Percentiles rank a stretch among this genome's conserved stretches.
phyloP scores from a whole-genome alignment of 1,284 basidiomycete species.

The Naganishia liquefaciens region DNA sequence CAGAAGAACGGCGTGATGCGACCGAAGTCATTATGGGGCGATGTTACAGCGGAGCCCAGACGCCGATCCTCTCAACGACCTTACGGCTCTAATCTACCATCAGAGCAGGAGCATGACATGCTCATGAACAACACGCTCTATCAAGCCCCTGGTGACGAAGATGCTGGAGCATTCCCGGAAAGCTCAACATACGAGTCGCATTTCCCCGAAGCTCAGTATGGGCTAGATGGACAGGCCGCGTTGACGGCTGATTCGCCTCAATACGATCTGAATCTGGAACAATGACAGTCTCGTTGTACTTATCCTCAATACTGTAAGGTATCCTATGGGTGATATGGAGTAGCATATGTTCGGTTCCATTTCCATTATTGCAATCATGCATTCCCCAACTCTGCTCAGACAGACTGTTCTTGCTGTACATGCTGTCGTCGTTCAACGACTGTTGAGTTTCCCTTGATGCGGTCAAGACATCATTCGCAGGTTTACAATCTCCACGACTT shows the following conservation, averaged over 20 bases:
- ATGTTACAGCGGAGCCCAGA: constrained; percentile 23
- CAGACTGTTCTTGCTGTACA: too few relatives aligned
- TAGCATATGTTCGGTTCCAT: neutral
- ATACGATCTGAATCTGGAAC: constrained; percentile 11
- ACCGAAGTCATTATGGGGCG: constrained; percentile 31
- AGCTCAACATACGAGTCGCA: constrained; percentile 8
- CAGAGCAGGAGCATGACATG: constrained; percentile 4
- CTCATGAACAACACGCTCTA: constrained; percentile 22
- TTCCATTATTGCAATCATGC: neutral
- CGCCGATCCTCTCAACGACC: constrained; percentile 28
- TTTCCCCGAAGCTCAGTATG: constrained; percentile 7
- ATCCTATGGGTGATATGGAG: too few relatives aligned
- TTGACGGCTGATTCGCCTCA: constrained; percentile 17
- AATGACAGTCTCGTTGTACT: neutral
- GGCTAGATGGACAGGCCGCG: neutral
- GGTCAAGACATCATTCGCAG: too few relatives aligned
- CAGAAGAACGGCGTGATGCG: constrained; percentile 34
- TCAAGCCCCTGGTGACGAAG: neutral
- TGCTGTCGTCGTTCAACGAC: too few relatives aligned
- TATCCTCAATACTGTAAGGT: neutral
- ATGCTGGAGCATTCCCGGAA: neutral
- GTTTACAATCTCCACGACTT: too few relatives aligned
- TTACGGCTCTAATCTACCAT: neutral
- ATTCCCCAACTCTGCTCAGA: too few relatives aligned
- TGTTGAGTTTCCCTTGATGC: too few relatives aligned